Evolutionary conservation across 306 rosid genomes (phyloP).

Genomic region (Urtica urens): DNA sequence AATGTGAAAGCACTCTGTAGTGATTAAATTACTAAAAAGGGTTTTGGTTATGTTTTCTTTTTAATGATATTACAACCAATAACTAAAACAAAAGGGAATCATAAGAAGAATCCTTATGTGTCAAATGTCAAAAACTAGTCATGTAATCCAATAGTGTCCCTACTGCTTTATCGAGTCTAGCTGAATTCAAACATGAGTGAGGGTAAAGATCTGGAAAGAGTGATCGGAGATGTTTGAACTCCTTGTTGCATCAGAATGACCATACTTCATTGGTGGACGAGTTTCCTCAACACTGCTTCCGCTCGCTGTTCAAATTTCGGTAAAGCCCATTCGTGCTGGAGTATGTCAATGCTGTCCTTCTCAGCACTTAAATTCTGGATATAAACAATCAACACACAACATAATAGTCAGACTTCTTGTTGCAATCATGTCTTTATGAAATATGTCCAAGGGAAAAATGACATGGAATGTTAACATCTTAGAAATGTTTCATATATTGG

Average conservation of each 20-base stretch:
- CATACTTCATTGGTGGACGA: constrained; percentile 30
- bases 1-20: no score
- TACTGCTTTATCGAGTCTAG: no score
- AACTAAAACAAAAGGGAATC: no score
- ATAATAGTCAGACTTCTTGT: not conserved
- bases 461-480: no score
- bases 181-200: not conserved
- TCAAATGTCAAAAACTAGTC: no score
- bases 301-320: constrained; percentile 88
- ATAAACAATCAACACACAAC: not conserved
- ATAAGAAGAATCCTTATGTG: no score
- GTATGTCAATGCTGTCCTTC: constrained; percentile 95
- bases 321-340: constrained; percentile 88
- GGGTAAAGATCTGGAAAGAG: not conserved
- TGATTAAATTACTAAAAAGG: no score
- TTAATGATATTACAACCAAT: no score
- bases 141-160: no score
- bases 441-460: no score
- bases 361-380: constrained; percentile 79
- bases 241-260: not conserved
- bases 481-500: no score
- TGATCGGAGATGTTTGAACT: not conserved
- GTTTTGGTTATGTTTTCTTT: no score
- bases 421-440: not conserved
- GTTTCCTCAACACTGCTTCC: constrained; percentile 57